Evolutionary conservation across 177 flowering plant species (phyloP).

Genomic region (Vitis hybrid): DNA sequence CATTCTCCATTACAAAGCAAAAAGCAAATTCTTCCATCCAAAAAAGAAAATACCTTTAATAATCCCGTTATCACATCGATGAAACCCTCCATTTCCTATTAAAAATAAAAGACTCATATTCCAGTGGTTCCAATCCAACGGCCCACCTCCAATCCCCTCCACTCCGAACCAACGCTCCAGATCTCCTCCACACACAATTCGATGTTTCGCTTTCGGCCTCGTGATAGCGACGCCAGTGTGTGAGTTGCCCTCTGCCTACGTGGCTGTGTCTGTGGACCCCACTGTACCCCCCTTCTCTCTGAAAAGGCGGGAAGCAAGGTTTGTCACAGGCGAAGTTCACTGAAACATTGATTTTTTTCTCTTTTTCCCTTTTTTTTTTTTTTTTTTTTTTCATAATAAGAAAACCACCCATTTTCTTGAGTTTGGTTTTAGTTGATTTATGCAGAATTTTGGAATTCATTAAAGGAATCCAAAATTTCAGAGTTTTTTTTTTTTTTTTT

Average conservation of each 20-base stretch:
- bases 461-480: no score
- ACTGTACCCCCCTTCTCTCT: not conserved
- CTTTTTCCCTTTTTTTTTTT: no score
- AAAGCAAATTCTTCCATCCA: not conserved
- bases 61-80: slow-evolving; percentile 13
- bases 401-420: not conserved
- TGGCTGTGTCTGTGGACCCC: slow-evolving; percentile 13
- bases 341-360: no score
- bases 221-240: slow-evolving; percentile 18
- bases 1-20: not conserved
- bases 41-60: slow-evolving; percentile 13
- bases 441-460: no score
- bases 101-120: slow-evolving; percentile 13
- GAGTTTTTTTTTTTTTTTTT: no score
- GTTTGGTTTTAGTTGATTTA: no score
- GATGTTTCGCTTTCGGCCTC: slow-evolving; percentile 38
- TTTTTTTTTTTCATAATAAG: no score
- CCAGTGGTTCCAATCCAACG: slow-evolving; percentile 22
- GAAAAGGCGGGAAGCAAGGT: no score
- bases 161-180: not conserved
- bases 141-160: slow-evolving; percentile 2
- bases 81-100: slow-evolving; percentile 5
- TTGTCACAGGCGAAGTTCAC: no score
- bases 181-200: slow-evolving; percentile 16
- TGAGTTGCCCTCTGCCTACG: slow-evolving; percentile 1